Base-by-base conservation (phyloP, 768 basidiomycete species). In the Xerocomus spinulosus region DNA sequence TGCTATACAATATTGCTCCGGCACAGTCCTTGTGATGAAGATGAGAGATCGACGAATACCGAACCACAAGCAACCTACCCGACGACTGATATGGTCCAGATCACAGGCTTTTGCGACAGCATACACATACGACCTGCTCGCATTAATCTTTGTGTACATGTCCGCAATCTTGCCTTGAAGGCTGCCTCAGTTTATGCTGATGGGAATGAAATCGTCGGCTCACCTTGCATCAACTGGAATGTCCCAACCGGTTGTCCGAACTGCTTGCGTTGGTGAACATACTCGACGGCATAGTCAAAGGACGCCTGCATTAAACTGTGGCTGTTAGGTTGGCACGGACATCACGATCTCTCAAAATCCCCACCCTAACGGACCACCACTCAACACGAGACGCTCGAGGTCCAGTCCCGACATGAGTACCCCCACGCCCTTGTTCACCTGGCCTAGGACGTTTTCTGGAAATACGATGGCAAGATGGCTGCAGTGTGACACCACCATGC, bases 161-260 rank as follows among this genome's bases (percentile, higher is more conserved):
- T 95, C 92, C 54, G 85, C 85, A 42, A 87, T 82, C 64, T 89
- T 90, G 48, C 78, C 87, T 87, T 59, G 46, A 41, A 37, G 2
- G n/a, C 25, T 46, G 25, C 14, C 6, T 49, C 5, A 56, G 28
- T 13, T 30, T 9, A 36, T 6, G 43, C 17, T 15, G 15, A 35
- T 32, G 25, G 24, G 10, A 17, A 24, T 3, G 10, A 37, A n/a
- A 10, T 4, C 10, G 14, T 13, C 1, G 20, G 15, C 70, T 59
- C 62, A 82, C 92, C 93, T 79, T 96, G 94, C 89, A 97, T 96
- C 48, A 96, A 63, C 67, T 96, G 93, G 75, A 96, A 95, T 28
- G 86, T 86, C 18, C 88, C 94, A 35, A 97, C 77, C 9, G 85
- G 82, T 58, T 81, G 80, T 30, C 85, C 90, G 56, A 97, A 97